Evolutionary conservation across 108 stramenopile genomes (phyloP).

Genomic region (Conticribra guillardii): DNA sequence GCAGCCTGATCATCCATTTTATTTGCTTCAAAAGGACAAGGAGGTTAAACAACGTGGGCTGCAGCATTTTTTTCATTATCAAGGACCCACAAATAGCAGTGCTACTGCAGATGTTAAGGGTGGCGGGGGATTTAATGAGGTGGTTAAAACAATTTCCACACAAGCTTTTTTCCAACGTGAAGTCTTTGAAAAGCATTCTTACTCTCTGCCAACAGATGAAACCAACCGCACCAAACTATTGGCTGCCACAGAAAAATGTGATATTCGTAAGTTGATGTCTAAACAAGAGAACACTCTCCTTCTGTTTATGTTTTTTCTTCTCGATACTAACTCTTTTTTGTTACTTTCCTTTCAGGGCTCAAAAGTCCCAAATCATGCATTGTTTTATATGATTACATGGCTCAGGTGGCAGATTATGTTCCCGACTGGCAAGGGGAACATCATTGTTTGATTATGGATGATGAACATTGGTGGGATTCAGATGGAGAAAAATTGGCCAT

Average conservation of each 20-base stretch:
- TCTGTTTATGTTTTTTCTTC: too few species aligned
- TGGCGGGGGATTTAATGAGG: constrained; percentile 48
- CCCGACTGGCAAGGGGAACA: constrained; percentile 52
- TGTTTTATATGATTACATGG: constrained; percentile 57
- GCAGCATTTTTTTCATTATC: constrained; percentile 75
- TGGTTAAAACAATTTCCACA: constrained; percentile 59
- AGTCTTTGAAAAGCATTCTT: constrained; percentile 29
- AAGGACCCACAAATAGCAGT: neutral
- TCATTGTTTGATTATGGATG: constrained; percentile 71
- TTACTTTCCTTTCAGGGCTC: too few species aligned
- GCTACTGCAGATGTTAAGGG: neutral
- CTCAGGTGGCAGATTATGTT: constrained; percentile 43
- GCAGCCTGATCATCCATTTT: constrained; percentile 84
- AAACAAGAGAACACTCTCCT: too few species aligned
- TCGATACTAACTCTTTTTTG: too few species aligned
- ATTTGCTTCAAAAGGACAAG: constrained; percentile 71
- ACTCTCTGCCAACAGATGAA: constrained; percentile 48
- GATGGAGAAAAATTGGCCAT: neutral
- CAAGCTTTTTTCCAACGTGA: constrained; percentile 61
- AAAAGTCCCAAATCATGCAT: constrained; percentile 44
- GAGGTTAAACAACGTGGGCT: constrained; percentile 61
- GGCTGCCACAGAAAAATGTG: constrained; percentile 54
- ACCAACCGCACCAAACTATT: constrained; percentile 45
- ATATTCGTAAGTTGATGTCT: too few species aligned
- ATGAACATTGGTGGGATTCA: constrained; percentile 41